Percentiles rank a stretch among this genome's conserved stretches.
Conservation (phyloP, 1,284 basidiomycete species). For the Ceratobasidium sp. region DNA sequence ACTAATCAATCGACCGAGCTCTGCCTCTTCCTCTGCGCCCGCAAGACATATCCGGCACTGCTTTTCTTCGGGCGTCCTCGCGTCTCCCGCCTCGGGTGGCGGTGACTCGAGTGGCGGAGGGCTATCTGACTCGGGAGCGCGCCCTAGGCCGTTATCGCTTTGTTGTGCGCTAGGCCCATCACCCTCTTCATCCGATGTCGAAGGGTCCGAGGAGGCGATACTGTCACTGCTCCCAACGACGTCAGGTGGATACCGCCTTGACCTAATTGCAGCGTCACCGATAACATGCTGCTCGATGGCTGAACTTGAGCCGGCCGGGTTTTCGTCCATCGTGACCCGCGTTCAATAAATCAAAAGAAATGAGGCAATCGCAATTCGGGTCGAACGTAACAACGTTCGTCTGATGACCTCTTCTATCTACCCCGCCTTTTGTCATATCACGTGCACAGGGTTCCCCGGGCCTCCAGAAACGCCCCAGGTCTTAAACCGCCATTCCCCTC, state of each 20-base stretch:
- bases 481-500: constrained; percentile 10
- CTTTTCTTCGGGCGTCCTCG: constrained; percentile 34
- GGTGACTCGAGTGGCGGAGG: neutral
- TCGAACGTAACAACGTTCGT: constrained; percentile 2
- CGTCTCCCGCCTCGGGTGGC: constrained; percentile 6
- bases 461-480: constrained; percentile 30
- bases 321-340: constrained; percentile 21
- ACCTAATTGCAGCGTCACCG: constrained; percentile 20
- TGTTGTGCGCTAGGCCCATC: neutral
- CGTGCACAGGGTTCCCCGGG: constrained; percentile 8
- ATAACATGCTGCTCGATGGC: neutral
- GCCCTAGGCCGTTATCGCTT: constrained; percentile 2
- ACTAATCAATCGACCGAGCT: constrained; percentile 69
- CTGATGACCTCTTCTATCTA: constrained; percentile 25
- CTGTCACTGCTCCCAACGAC: neutral
- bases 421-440: constrained; percentile 30
- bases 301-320: constrained; percentile 35
- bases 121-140: constrained; percentile 10
- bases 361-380: neutral
- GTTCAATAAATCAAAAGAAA: neutral
- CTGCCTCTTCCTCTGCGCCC: constrained; percentile 58
- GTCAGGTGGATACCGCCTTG: constrained; percentile 17
- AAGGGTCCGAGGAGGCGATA: constrained; percentile 23
- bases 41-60: constrained; percentile 76
- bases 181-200: neutral